Evolutionary conservation across 441 rosid species (phyloP).

Genomic region (Manihot esculenta): DNA sequence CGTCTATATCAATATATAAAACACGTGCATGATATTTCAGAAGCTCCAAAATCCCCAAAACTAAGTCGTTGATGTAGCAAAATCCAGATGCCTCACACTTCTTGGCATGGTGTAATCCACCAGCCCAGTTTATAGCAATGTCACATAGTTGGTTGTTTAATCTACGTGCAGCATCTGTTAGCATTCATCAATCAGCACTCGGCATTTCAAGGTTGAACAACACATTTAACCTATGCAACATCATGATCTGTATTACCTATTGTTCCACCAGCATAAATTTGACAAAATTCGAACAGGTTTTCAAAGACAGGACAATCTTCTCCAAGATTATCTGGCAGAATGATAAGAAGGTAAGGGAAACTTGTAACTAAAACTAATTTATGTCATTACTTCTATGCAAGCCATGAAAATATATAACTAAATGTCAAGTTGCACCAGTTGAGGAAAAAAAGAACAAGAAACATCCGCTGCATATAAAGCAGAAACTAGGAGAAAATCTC

Average conservation of each 20-base stretch:
- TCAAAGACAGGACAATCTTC: conserved; percentile 99
- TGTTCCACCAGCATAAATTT: conserved; percentile 96
- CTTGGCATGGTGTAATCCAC: conserved; percentile 97
- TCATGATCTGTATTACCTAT: conserved; percentile 56
- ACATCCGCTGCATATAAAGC: neutral
- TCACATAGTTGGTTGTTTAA: conserved; percentile 90
- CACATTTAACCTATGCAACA: conserved; percentile 1
- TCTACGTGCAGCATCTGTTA: conserved; percentile 85
- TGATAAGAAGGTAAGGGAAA: conserved; percentile 15
- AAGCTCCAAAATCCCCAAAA: conserved; percentile 91
- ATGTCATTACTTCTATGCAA: neutral
- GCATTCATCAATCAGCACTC: conserved; percentile 15
- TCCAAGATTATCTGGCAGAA: conserved; percentile 74
- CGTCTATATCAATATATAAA: conserved; percentile 89
- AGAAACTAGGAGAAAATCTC: neutral
- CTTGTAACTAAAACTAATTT: neutral
- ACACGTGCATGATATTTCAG: conserved; percentile 90
- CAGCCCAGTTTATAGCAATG: conserved; percentile 99
- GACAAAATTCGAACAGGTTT: conserved; percentile 92
- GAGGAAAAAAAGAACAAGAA: neutral
- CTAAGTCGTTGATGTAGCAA: conserved; percentile 96
- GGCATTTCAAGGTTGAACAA: conserved; percentile 18
- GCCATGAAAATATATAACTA: neutral
- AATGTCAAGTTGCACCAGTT: neutral
- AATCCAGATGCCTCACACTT: conserved; percentile 98